Percentiles rank a stretch among this genome's conserved stretches.
phyloP scores from a whole-genome alignment of 495 filamentous ascomycete genomes.

The Penicillium cinerascens region DNA sequence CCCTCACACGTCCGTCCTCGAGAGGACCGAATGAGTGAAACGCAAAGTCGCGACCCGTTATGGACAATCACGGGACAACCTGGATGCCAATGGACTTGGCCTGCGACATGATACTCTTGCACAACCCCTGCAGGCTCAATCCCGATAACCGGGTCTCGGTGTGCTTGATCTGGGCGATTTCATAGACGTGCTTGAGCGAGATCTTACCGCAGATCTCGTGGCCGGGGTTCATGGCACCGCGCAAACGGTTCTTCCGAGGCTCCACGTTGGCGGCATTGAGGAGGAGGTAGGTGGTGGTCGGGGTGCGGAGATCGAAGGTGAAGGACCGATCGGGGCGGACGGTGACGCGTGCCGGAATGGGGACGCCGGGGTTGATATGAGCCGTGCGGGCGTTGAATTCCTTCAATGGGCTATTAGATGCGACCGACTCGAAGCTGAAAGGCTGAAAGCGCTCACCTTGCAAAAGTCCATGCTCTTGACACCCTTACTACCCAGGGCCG shows the following conservation, averaged over 20 bases:
- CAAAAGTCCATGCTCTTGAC: conserved; percentile 99
- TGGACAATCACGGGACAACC: conserved; percentile 58
- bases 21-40: conserved; percentile 1
- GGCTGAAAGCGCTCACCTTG: conserved; percentile 61
- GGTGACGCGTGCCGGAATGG: conserved; percentile 84
- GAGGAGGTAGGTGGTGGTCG: conserved; percentile 83
- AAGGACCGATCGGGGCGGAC: conserved; percentile 93
- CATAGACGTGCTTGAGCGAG: conserved; percentile 93
- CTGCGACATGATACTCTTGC: conserved; percentile 80
- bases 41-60: not conserved
- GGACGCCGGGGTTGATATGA: conserved; percentile 77
- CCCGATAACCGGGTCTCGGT: conserved; percentile 77
- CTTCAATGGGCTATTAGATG: conserved; percentile 41
- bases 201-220: conserved; percentile 75
- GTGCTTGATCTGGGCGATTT: conserved; percentile 97
- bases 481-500: conserved; percentile 94
- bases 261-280: conserved; percentile 75
- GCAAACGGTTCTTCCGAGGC: conserved; percentile 72
- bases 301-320: conserved; percentile 88
- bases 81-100: conserved; percentile 85
- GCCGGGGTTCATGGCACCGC: conserved; percentile 75
- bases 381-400: conserved; percentile 97
- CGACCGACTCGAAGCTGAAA: not conserved
- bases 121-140: conserved; percentile 73
- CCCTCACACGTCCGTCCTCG: not conserved